Conservation (phyloP, 352 stramenopile genomes). For the Phytophthora cactorum region DNA sequence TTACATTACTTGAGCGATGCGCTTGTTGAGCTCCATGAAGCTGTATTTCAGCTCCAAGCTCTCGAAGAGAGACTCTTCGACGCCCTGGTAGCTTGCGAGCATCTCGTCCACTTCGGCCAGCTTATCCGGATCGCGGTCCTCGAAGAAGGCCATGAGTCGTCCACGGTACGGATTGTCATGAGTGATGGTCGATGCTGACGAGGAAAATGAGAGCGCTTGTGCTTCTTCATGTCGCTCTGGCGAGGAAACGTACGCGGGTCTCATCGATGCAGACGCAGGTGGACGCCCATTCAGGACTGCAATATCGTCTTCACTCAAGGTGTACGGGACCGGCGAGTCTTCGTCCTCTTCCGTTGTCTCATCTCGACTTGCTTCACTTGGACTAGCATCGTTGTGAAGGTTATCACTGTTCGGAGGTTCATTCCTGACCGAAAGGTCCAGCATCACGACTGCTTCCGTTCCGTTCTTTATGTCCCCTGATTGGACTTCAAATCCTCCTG, state of each 20-base stretch:
- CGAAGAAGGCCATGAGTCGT: conserved; percentile 66
- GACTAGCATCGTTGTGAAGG: not conserved
- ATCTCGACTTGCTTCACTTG: conserved; percentile 4
- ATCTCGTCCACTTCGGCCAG: conserved; percentile 77
- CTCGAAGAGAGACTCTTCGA: conserved; percentile 80
- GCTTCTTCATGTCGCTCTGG: conserved; percentile 12
- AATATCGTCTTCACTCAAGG: conserved; percentile 70
- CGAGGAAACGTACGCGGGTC: not conserved
- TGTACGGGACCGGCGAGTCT: conserved; percentile 54
- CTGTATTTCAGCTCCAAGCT: conserved; percentile 87
- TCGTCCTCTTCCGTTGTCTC: conserved; percentile 25
- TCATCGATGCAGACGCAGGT: conserved; percentile 11
- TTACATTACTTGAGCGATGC: conserved; percentile 48
- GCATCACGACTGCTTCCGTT: conserved; percentile 20
- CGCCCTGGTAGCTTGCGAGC: conserved; percentile 73
- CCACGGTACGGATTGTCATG: conserved; percentile 50
- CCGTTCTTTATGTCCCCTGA: conserved; percentile 7
- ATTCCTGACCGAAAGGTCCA: conserved; percentile 21
- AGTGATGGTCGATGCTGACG: not conserved
- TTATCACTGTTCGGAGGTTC: conserved; percentile 1
- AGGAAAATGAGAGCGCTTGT: conserved; percentile 23
- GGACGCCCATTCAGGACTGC: conserved; percentile 69
- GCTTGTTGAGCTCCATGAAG: conserved; percentile 68
- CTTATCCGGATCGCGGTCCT: conserved; percentile 70
- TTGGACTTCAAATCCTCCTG: not conserved